phyloP scores from a whole-genome alignment of 169 alveolate genomes.

The Cryptosporidium meleagridis region DNA sequence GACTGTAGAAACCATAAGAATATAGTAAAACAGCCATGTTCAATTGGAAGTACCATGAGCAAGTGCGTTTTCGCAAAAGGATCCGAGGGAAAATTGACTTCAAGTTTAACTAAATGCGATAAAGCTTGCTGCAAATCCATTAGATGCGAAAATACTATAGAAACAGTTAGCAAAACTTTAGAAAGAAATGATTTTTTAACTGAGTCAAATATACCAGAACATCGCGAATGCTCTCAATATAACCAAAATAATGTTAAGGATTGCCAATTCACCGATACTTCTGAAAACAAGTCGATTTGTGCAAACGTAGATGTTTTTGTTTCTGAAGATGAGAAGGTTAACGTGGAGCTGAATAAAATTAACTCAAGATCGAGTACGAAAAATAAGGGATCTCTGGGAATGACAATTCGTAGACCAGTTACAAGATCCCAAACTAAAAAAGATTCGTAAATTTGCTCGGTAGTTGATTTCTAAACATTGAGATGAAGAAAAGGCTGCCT shows the following conservation, averaged over 20 bases:
- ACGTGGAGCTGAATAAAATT: background rate
- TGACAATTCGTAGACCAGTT: slow-evolving; percentile 23
- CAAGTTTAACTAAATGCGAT: background rate
- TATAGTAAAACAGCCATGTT: background rate
- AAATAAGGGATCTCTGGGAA: background rate
- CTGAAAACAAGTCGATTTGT: background rate
- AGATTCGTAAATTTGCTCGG: background rate
- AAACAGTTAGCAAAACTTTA: background rate
- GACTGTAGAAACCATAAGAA: background rate
- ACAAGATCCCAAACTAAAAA: slow-evolving; percentile 52
- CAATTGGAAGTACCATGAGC: background rate
- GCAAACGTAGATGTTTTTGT: background rate
- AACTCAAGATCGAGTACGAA: background rate
- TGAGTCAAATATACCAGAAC: background rate
- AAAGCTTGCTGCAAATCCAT: background rate
- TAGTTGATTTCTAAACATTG: background rate
- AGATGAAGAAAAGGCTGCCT: background rate
- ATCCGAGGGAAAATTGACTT: background rate
- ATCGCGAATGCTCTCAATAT: background rate
- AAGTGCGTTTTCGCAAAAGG: background rate
- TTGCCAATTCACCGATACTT: background rate
- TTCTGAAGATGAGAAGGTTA: background rate
- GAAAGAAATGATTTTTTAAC: background rate
- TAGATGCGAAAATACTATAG: background rate
- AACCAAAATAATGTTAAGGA: background rate